Evolutionary conservation across 371 early-diverging fungal species (phyloP).

Genomic region (Basidiobolus meristosporus): DNA sequence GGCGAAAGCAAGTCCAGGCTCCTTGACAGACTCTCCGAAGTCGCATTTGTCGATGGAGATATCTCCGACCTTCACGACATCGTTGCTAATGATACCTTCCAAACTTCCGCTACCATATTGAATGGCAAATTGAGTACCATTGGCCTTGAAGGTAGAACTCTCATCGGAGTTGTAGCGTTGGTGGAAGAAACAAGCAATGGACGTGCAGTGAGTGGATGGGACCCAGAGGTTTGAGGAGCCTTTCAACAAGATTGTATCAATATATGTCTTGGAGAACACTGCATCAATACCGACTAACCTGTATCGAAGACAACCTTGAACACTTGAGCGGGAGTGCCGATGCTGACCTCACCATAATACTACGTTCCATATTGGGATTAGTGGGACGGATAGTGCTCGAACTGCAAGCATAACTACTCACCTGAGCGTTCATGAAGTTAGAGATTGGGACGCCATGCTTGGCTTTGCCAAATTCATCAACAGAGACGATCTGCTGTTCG

Average conservation of each 20-base stretch:
- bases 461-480: slow-evolving; percentile 28
- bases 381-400: too few relatives aligned
- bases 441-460: slow-evolving; percentile 69
- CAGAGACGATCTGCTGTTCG: slow-evolving; percentile 16
- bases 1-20: slow-evolving; percentile 74
- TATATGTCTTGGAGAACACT: too few relatives aligned
- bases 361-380: too few relatives aligned
- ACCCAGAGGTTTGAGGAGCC: slow-evolving; percentile 93
- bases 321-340: slow-evolving; percentile 72
- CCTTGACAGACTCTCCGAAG: slow-evolving; percentile 84
- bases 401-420: too few relatives aligned
- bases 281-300: too few relatives aligned
- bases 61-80: slow-evolving; percentile 53
- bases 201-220: slow-evolving; percentile 80
- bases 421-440: slow-evolving; percentile 91
- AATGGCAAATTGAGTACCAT: slow-evolving; percentile 82
- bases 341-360: slow-evolving; percentile 71
- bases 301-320: slow-evolving; percentile 91
- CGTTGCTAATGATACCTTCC: slow-evolving; percentile 75
- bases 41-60: slow-evolving; percentile 35
- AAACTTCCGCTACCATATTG: slow-evolving; percentile 82
- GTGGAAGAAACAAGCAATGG: slow-evolving; percentile 89
- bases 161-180: slow-evolving; percentile 52
- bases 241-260: too few relatives aligned
- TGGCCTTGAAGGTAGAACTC: slow-evolving; percentile 47